Evolutionary conservation across 306 rosid species (phyloP).

Genomic region (Cicer chorassanicum): DNA sequence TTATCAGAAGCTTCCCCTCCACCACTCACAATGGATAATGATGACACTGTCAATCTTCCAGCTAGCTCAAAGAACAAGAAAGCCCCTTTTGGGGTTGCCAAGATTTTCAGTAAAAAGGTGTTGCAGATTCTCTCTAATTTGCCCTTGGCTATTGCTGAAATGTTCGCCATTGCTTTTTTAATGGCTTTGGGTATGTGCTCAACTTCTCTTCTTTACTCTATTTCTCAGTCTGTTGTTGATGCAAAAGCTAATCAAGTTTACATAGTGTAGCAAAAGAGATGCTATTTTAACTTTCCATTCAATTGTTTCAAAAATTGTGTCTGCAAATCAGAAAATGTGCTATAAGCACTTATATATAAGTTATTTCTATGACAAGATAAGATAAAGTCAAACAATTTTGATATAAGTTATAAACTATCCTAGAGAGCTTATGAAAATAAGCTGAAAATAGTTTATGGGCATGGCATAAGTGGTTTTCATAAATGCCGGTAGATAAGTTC

Average conservation of each 20-base stretch:
- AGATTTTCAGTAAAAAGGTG: constrained; percentile 59
- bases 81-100: constrained; percentile 51
- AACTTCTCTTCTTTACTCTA: constrained; percentile 22
- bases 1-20: constrained; percentile 78
- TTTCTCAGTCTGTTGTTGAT: constrained; percentile 4
- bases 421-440: too few relatives aligned
- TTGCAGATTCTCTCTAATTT: constrained; percentile 78
- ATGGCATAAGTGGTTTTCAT: too few relatives aligned
- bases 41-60: constrained; percentile 47
- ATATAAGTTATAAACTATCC: too few relatives aligned
- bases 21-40: constrained; percentile 53
- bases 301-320: constrained; percentile 22
- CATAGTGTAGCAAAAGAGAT: constrained; percentile 30
- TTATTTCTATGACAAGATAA: too few relatives aligned
- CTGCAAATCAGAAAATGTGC: neutral
- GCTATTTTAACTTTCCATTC: constrained; percentile 30
- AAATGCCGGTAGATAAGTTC: too few relatives aligned
- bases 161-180: constrained; percentile 76
- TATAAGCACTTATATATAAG: too few relatives aligned
- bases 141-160: constrained; percentile 95
- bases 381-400: too few relatives aligned
- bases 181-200: constrained; percentile 77
- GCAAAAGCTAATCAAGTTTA: constrained; percentile 8
- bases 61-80: constrained; percentile 48
- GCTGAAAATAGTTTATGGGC: too few relatives aligned